Percentiles rank a stretch among this genome's conserved stretches.
Conservation (phyloP, 345 rosid genomes). For the Eucalyptus caleyi region DNA sequence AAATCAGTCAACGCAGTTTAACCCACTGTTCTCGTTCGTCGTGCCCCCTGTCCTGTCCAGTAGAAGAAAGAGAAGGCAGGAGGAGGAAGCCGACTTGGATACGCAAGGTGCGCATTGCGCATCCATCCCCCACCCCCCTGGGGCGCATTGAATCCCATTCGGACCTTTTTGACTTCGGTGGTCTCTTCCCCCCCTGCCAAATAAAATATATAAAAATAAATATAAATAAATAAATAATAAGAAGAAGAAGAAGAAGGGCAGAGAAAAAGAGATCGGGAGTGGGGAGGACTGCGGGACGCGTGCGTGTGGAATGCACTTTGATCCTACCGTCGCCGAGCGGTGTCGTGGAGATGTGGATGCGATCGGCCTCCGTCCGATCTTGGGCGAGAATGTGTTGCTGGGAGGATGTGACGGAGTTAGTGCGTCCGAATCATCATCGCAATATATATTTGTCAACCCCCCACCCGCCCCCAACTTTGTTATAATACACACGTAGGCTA, state of each 20-base stretch:
- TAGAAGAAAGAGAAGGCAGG: not conserved
- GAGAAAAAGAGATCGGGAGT: too few species aligned
- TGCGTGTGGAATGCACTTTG: not conserved
- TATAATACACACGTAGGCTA: not conserved
- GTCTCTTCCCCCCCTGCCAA: not conserved
- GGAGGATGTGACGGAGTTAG: too few species aligned
- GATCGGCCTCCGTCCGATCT: too few species aligned
- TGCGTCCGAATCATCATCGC: not conserved
- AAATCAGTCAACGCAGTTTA: slow-evolving; percentile 15
- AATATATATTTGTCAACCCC: not conserved
- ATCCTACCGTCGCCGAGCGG: not conserved
- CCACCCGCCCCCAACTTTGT: not conserved
- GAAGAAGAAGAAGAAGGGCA: too few species aligned
- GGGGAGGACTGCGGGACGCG: not conserved
- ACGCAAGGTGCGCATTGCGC: slow-evolving; percentile 9
- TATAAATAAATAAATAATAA: not conserved
- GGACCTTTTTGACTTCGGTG: not conserved
- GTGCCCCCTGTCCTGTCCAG: not conserved
- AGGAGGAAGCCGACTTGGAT: not conserved
- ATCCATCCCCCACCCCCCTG: not conserved
- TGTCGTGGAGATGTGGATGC: not conserved
- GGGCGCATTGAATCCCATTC: not conserved
- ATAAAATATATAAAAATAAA: not conserved
- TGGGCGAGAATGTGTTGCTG: too few species aligned
- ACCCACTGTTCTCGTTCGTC: not conserved